Base-by-base conservation (phyloP, 768 basidiomycete genomes). In the Podaxis sp. region DNA sequence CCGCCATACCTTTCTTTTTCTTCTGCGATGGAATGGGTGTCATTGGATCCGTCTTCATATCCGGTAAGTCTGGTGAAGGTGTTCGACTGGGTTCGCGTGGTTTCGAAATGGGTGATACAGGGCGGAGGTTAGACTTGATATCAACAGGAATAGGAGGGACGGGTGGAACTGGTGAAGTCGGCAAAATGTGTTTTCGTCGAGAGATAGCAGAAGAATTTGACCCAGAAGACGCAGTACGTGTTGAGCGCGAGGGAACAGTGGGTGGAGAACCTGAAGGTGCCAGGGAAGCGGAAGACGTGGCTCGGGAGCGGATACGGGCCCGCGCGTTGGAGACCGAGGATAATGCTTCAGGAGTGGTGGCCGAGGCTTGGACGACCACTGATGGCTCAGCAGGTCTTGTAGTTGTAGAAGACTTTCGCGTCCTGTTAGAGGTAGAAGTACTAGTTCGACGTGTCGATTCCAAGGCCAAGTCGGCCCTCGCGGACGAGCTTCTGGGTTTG, bases 21-120 rank as follows among this genome's bases (percentile, higher is more conserved):
- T 71, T 74, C 57, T 69, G 70, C 11, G 56, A 66, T 3, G 71
- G 70, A 13, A 77, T 57, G 3, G 79, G 78, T 4, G 79, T 80
- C 0, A 70, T 54, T 6, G 76, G 77, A 13, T 77, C 76, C 3
- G 60, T 65, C 41, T 59, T 66, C 15, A 75, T 63, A 48, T 73
- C 74, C 0, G 79, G 78, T 20, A 82, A 66, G 40, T 78, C 79
- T 8, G 81, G 80, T 7, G 81, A 82, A 6, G 79, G 76, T 2
- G 79, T 78, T 46, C 75, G 71, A 64, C 75, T 79, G 22, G 11
- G 17, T 40, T 24, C 38, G 3, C 44, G 33, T 26, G 15, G 33
- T 58, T 48, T 55, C 24, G 6, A 28, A 24, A 60, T 28, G 22
- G 22, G 56, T 20, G 46, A 56, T 50, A 7, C 37, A 38, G 33